Conservation (phyloP, 768 basidiomycete species). For the Clavaria fumosa region DNA sequence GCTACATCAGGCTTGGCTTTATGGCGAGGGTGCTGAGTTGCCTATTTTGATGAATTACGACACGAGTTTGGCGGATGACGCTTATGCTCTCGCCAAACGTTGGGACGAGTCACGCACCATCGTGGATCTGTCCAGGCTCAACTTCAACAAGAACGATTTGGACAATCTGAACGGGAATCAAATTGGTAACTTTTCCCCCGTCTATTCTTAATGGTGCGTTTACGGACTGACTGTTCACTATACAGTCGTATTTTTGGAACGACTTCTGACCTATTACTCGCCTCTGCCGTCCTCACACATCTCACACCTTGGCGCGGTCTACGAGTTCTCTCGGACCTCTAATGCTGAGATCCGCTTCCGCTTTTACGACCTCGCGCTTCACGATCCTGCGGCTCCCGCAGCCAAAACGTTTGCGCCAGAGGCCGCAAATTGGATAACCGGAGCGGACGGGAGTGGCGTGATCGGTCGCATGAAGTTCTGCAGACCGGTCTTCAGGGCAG, state of each 20-base stretch:
- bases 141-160: slow-evolving; percentile 48
- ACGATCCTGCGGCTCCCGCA: slow-evolving; percentile 28
- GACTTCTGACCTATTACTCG: slow-evolving; percentile 44
- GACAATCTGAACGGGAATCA: slow-evolving; percentile 57
- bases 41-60: slow-evolving; percentile 70
- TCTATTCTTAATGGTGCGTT: no score
- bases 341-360: slow-evolving; percentile 70
- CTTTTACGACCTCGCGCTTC: slow-evolving; percentile 61
- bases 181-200: slow-evolving; percentile 53
- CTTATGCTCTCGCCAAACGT: slow-evolving; percentile 53
- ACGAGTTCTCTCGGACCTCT: slow-evolving; percentile 28
- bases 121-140: slow-evolving; percentile 27
- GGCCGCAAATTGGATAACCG: slow-evolving; percentile 57
- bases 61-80: slow-evolving; percentile 46
- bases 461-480: slow-evolving; percentile 82
- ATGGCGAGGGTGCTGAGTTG: slow-evolving; percentile 60
- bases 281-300: slow-evolving; percentile 48
- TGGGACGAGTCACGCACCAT: slow-evolving; percentile 55
- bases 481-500: slow-evolving; percentile 45
- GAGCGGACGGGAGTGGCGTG: slow-evolving; percentile 39
- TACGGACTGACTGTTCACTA: no score
- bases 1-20: slow-evolving; percentile 51
- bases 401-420: slow-evolving; percentile 35
- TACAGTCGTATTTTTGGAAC: slow-evolving; percentile 73
- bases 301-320: slow-evolving; percentile 42